Conservation (phyloP, 768 basidiomycete genomes). For the Boletus reticuloceps region DNA sequence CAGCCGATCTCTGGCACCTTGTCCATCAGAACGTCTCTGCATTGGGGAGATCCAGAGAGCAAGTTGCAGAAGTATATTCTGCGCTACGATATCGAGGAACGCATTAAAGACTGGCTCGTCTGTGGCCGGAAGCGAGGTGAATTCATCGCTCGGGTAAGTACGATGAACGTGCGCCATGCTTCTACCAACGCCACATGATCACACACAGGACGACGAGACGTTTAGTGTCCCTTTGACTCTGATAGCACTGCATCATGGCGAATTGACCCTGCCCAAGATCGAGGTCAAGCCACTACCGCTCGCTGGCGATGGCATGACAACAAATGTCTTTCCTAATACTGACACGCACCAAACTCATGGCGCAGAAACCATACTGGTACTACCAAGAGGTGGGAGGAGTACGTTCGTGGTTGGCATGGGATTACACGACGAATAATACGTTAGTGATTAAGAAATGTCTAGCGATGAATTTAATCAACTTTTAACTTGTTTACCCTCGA, state of each 20-base stretch:
- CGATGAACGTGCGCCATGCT: neutral
- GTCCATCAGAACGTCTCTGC: constrained; percentile 68
- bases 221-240: constrained; percentile 66
- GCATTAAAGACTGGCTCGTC: constrained; percentile 83
- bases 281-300: constrained; percentile 58
- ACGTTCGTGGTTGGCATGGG: constrained; percentile 83
- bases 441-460: neutral
- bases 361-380: constrained; percentile 74
- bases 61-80: constrained; percentile 50
- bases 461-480: neutral
- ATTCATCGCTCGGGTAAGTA: constrained; percentile 66
- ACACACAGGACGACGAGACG: constrained; percentile 56
- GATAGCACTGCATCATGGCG: constrained; percentile 85
- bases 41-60: constrained; percentile 60
- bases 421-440: constrained; percentile 18
- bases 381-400: constrained; percentile 79
- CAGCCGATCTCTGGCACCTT: constrained; percentile 76
- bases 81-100: constrained; percentile 80
- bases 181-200: neutral
- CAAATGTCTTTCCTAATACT: constrained; percentile 55
- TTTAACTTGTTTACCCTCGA: constrained; percentile 34
- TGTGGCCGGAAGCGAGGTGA: constrained; percentile 87
- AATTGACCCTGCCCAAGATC: constrained; percentile 74
- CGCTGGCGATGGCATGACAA: constrained; percentile 53
- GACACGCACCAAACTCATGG: constrained; percentile 87